A percentile compares a stretch with the other conserved stretches of the same genome.
Conservation (phyloP, 2,329 filamentous ascomycete species). For the Graphium sp. region DNA sequence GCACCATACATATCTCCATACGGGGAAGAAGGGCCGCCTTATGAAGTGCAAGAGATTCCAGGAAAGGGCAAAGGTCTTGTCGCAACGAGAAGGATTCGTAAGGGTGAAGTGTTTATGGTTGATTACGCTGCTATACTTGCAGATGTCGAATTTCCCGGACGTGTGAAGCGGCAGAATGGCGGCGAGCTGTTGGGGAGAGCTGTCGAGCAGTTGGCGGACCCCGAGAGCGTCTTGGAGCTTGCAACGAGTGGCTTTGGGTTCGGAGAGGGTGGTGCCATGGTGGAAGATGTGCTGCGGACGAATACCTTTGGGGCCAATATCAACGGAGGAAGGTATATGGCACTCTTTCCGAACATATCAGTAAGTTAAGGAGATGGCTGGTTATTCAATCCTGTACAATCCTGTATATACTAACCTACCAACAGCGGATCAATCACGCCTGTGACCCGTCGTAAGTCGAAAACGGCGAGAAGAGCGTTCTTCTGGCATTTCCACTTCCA, state of each 20-base stretch:
- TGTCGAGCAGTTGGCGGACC: constrained; percentile 12
- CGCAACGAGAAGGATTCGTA: constrained; percentile 13
- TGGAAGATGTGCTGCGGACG: constrained; percentile 18
- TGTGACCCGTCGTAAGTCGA: constrained; percentile 12
- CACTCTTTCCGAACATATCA: constrained; percentile 10
- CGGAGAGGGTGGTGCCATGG: constrained; percentile 8
- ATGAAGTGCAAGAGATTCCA: constrained; percentile 12
- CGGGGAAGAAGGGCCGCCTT: constrained; percentile 6
- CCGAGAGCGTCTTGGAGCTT: constrained; percentile 11
- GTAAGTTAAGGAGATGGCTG: constrained; percentile 6
- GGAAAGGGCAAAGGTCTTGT: constrained; percentile 17
- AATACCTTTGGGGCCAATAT: constrained; percentile 15
- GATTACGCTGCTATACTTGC: constrained; percentile 16
- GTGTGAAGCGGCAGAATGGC: constrained; percentile 12
- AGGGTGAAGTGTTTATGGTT: constrained; percentile 17
- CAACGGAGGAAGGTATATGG: constrained; percentile 7
- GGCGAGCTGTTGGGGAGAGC: constrained; percentile 12
- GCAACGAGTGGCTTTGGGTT: constrained; percentile 10
- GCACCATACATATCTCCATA: no score
- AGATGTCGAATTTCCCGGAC: constrained; percentile 12
- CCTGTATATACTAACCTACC: constrained; percentile 4
- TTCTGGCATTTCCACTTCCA: not conserved
- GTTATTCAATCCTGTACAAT: not conserved
- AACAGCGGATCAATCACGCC: constrained; percentile 9
- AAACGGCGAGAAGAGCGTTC: not conserved